Evolutionary conservation across 148 eudicot genomes (phyloP).

Genomic region (Simmondsia chinensis): DNA sequence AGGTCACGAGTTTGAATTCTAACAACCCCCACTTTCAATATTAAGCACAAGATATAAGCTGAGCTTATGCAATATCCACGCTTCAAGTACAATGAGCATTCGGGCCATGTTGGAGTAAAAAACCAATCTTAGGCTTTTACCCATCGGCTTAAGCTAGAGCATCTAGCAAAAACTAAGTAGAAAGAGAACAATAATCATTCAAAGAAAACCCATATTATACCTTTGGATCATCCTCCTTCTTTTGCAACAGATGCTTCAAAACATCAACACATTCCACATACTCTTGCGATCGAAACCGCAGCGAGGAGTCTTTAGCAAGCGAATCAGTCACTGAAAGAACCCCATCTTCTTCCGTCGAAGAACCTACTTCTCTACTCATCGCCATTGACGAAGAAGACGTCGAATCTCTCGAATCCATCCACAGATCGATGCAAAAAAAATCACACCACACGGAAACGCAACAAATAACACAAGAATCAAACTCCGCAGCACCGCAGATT

Average conservation of each 20-base stretch:
- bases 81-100: too few relatives aligned
- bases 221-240: slow-evolving; percentile 64
- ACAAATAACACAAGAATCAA: neutral
- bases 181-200: neutral
- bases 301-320: slow-evolving; percentile 60
- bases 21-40: too few relatives aligned
- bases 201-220: slow-evolving; percentile 15
- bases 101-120: too few relatives aligned
- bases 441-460: neutral
- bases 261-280: slow-evolving; percentile 58
- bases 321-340: slow-evolving; percentile 24
- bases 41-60: too few relatives aligned
- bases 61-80: too few relatives aligned
- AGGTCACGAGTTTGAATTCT: too few relatives aligned
- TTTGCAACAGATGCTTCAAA: slow-evolving; percentile 51
- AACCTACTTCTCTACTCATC: slow-evolving; percentile 17
- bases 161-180: neutral
- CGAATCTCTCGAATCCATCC: slow-evolving; percentile 64
- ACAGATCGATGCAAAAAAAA: slow-evolving; percentile 23
- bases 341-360: slow-evolving; percentile 36
- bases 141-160: too few relatives aligned
- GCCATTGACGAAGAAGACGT: slow-evolving; percentile 16
- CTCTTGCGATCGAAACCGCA: slow-evolving; percentile 61
- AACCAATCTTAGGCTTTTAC: too few relatives aligned
- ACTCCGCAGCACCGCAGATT: neutral